These are phyloP conservation scores for Coemansia sp. DNA, from an alignment of 192 early-diverging fungal genomes.

Conservation along the genomic window DNA sequence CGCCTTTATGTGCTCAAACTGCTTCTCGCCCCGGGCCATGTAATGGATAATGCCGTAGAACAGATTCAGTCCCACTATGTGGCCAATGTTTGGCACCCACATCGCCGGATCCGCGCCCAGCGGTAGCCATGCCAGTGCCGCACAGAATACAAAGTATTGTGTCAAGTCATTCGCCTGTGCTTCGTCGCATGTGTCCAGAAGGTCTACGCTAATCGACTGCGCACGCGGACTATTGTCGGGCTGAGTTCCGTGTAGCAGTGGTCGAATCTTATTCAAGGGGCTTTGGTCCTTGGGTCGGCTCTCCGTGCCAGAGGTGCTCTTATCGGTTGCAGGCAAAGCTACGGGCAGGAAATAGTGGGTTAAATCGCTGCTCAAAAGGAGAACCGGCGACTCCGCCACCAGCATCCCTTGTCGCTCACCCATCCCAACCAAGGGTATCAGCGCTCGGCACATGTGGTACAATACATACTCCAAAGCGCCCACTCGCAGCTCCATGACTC, in stretches of 20 bases:
- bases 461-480: constrained; percentile 37
- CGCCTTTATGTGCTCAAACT: constrained; percentile 29
- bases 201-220: constrained; percentile 11
- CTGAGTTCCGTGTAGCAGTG: constrained; percentile 27
- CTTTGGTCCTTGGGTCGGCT: constrained; percentile 8
- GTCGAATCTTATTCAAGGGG: constrained; percentile 32
- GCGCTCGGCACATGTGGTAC: constrained; percentile 37
- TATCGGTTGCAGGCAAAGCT: constrained; percentile 15
- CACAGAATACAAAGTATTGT: constrained; percentile 24
- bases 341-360: constrained; percentile 40
- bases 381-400: constrained; percentile 13
- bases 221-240: constrained; percentile 2
- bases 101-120: background rate
- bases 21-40: constrained; percentile 38
- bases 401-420: constrained; percentile 9
- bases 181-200: constrained; percentile 33
- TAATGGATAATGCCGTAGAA: constrained; percentile 29
- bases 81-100: constrained; percentile 3
- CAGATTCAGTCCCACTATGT: constrained; percentile 29
- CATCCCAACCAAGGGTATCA: constrained; percentile 16
- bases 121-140: constrained; percentile 37
- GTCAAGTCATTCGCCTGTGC: constrained; percentile 25
- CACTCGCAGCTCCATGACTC: constrained; percentile 10
- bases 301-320: background rate
- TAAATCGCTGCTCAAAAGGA: constrained; percentile 33